Evolutionary conservation across 805 yeast species (phyloP).

Genomic region (Yamadazyma insecticola): DNA sequence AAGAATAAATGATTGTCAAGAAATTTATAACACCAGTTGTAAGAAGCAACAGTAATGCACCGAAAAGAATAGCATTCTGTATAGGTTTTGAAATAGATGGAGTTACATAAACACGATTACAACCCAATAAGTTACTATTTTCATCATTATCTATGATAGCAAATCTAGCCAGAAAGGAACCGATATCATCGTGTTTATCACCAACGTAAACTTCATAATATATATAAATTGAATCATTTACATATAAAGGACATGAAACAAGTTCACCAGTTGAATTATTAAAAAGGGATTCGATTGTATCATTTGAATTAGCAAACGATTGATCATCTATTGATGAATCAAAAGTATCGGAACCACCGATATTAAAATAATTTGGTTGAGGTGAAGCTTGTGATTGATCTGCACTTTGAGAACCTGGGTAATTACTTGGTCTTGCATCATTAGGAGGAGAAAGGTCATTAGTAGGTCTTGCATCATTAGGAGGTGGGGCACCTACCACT

Average conservation of each 20-base stretch:
- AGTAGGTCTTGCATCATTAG: background rate
- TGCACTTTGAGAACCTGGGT: background rate
- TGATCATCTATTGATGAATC: background rate
- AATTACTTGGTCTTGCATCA: background rate
- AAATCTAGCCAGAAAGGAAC: constrained; percentile 42
- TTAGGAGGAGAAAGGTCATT: background rate
- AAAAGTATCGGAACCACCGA: background rate
- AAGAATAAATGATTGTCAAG: constrained; percentile 42
- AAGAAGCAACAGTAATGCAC: constrained; percentile 35
- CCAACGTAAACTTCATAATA: constrained; percentile 37
- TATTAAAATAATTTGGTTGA: background rate
- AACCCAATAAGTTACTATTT: constrained; percentile 38
- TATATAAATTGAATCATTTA: constrained; percentile 31
- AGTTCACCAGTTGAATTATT: constrained; percentile 22
- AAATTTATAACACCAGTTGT: constrained; percentile 38
- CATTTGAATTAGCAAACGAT: constrained; percentile 12
- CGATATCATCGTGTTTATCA: constrained; percentile 37
- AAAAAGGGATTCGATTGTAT: constrained; percentile 16
- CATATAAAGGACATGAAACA: constrained; percentile 32
- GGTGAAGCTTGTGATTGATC: background rate
- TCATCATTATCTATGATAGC: constrained; percentile 38
- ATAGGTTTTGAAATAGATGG: constrained; percentile 35
- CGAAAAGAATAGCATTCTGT: constrained; percentile 29
- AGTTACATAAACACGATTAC: constrained; percentile 44
- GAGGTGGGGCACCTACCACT: background rate